A percentile compares a stretch with the other conserved stretches of the same genome.
Conservation (phyloP, 768 basidiomycete species). For the Filobasidium floriforme region DNA sequence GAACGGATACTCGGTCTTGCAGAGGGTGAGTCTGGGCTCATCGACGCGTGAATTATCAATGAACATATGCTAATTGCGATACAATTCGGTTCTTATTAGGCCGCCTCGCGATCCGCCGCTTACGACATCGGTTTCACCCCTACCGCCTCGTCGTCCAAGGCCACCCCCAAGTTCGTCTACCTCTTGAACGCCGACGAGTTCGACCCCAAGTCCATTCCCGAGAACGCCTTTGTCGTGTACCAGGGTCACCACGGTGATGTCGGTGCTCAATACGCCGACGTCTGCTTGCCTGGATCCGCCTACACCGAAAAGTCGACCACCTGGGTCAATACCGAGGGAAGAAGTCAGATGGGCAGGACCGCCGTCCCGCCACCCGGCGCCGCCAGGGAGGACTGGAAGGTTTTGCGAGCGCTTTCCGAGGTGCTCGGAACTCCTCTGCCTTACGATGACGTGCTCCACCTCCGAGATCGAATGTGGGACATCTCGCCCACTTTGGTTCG, state of each 20-base stretch:
- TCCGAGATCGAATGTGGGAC: constrained; percentile 95
- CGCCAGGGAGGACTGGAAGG: constrained; percentile 94
- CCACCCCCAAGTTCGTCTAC: constrained; percentile 88
- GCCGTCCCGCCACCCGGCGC: constrained; percentile 94
- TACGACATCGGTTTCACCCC: constrained; percentile 93
- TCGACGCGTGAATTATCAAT: constrained; percentile 1
- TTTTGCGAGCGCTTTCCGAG: constrained; percentile 83
- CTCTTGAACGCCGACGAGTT: constrained; percentile 94
- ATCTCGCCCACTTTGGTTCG: constrained; percentile 81
- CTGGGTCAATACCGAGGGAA: constrained; percentile 96
- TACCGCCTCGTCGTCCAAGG: constrained; percentile 63
- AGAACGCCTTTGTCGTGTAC: constrained; percentile 92
- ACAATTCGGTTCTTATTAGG: constrained; percentile 49
- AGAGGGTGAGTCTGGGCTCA: constrained; percentile 58
- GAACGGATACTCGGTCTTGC: constrained; percentile 90
- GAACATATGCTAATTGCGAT: neutral
- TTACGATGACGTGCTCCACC: constrained; percentile 73
- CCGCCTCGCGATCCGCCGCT: constrained; percentile 83
- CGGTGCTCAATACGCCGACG: constrained; percentile 94
- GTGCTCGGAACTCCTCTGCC: constrained; percentile 70
- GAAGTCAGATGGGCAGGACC: constrained; percentile 78
- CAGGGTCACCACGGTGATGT: constrained; percentile 98
- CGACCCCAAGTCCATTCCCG: constrained; percentile 76
- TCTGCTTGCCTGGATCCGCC: constrained; percentile 82
- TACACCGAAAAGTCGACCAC: constrained; percentile 87